These are phyloP conservation scores for Phellopilus nigrolimitatus DNA, from an alignment of 1,284 basidiomycete genomes.

Conservation along the genomic window DNA sequence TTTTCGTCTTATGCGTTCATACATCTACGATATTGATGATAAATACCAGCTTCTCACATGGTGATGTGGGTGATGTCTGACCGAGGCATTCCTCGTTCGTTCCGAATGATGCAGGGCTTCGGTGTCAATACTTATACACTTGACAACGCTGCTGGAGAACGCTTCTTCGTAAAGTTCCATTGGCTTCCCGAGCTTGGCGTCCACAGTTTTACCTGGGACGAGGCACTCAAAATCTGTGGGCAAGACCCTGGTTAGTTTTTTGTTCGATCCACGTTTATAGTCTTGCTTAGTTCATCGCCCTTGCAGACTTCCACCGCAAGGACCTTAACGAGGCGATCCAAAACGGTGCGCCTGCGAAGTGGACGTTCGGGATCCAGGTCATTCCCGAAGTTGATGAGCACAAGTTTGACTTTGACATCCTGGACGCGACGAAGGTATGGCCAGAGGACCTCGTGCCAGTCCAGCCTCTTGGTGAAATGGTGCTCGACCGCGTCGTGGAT, in stretches of 20 bases:
- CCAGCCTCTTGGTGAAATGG: slow-evolving; percentile 70
- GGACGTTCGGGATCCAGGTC: slow-evolving; percentile 74
- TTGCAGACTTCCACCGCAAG: slow-evolving; percentile 71
- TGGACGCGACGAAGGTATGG: slow-evolving; percentile 84
- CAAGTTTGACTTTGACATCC: slow-evolving; percentile 76
- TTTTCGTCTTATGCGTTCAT: neutral
- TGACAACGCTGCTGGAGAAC: slow-evolving; percentile 58
- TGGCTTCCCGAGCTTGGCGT: slow-evolving; percentile 78
- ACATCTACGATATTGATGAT: neutral
- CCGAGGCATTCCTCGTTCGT: slow-evolving; percentile 74
- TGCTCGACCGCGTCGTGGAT: slow-evolving; percentile 60
- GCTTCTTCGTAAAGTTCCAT: slow-evolving; percentile 83
- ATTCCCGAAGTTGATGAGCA: slow-evolving; percentile 66
- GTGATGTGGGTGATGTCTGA: slow-evolving; percentile 83
- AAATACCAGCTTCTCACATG: slow-evolving; percentile 63
- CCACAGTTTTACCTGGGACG: slow-evolving; percentile 83
- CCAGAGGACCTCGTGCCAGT: slow-evolving; percentile 76
- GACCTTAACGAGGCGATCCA: slow-evolving; percentile 76
- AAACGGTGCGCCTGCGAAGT: slow-evolving; percentile 62
- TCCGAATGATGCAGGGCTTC: slow-evolving; percentile 84
- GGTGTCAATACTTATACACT: slow-evolving; percentile 81
- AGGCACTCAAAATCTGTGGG: slow-evolving; percentile 76
- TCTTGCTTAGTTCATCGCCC: slow-evolving; percentile 1
- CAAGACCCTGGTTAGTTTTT: slow-evolving; percentile 59
- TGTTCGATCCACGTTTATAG: slow-evolving; percentile 4